phyloP scores from a whole-genome alignment of 768 basidiomycete genomes.

The Lepiota subincarnata region DNA sequence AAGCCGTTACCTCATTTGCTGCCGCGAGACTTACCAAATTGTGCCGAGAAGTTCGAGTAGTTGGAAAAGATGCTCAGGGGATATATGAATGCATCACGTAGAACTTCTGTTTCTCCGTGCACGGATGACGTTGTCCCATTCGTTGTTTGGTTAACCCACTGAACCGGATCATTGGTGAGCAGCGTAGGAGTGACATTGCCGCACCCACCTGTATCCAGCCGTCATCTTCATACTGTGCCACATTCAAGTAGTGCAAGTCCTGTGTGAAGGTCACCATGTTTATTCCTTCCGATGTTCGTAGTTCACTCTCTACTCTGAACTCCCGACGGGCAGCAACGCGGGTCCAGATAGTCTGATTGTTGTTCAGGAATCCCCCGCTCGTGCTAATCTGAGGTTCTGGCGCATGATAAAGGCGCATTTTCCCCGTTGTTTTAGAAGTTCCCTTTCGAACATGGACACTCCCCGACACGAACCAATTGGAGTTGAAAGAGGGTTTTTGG shows the following conservation, averaged over 20 bases:
- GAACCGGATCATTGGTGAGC: background rate
- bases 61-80: conserved; percentile 37
- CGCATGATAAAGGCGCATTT: conserved; percentile 43
- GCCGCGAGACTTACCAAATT: conserved; percentile 20
- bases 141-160: conserved; percentile 51
- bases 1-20: background rate
- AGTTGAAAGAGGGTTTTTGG: conserved; percentile 46
- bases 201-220: conserved; percentile 27
- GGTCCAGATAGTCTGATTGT: conserved; percentile 44
- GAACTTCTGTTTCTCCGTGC: conserved; percentile 39
- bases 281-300: conserved; percentile 42
- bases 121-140: conserved; percentile 42
- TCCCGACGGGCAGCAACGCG: conserved; percentile 43
- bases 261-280: conserved; percentile 49
- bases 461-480: conserved; percentile 49
- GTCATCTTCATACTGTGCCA: conserved; percentile 45
- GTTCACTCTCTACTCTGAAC: conserved; percentile 46
- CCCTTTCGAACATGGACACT: conserved; percentile 48
- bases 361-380: conserved; percentile 32
- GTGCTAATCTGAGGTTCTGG: conserved; percentile 35
- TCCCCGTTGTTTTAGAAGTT: conserved; percentile 42
- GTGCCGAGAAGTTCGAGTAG: conserved; percentile 23
- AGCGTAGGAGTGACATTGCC: background rate
- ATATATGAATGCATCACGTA: conserved; percentile 51
- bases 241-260: conserved; percentile 43